Percentiles rank a stretch among this genome's conserved stretches.
These are phyloP conservation scores for Fusarium clavum DNA, from an alignment of 2,329 filamentous ascomycete species.

Conservation along the genomic window DNA sequence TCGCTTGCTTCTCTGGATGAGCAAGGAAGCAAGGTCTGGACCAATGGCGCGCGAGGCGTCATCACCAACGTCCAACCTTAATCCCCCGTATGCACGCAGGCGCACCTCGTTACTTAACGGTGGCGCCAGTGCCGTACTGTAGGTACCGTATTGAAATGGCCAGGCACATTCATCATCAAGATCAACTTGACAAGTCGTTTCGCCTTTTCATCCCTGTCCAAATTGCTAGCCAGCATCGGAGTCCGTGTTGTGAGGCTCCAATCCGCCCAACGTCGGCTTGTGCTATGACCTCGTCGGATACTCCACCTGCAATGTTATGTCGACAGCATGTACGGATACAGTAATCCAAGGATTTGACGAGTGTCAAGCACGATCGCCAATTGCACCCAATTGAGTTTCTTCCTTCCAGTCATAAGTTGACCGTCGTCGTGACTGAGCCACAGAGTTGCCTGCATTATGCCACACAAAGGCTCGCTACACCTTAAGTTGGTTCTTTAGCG, in stretches of 20 bases:
- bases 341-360: not conserved
- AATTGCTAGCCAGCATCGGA: not conserved
- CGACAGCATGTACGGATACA: not conserved
- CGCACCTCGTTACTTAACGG: slow-evolving; percentile 11
- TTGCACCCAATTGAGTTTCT: not conserved
- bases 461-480: slow-evolving; percentile 5
- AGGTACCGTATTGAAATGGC: slow-evolving; percentile 7
- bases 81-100: slow-evolving; percentile 14
- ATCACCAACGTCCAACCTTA: slow-evolving; percentile 21
- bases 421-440: slow-evolving; percentile 10
- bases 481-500: slow-evolving; percentile 12
- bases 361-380: not conserved
- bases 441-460: slow-evolving; percentile 23
- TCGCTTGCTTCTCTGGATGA: slow-evolving; percentile 22
- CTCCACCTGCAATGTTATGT: not conserved
- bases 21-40: slow-evolving; percentile 14
- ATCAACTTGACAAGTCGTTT: not conserved
- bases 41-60: slow-evolving; percentile 23
- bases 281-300: not conserved
- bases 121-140: slow-evolving; percentile 10
- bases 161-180: slow-evolving; percentile 1
- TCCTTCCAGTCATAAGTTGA: not conserved
- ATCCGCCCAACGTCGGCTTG: not conserved
- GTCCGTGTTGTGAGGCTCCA: not conserved
- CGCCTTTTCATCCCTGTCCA: not conserved